A percentile compares a stretch with the other conserved stretches of the same genome.
phyloP scores from a whole-genome alignment of 129 eudicot genomes.

The Arctium lappa region DNA sequence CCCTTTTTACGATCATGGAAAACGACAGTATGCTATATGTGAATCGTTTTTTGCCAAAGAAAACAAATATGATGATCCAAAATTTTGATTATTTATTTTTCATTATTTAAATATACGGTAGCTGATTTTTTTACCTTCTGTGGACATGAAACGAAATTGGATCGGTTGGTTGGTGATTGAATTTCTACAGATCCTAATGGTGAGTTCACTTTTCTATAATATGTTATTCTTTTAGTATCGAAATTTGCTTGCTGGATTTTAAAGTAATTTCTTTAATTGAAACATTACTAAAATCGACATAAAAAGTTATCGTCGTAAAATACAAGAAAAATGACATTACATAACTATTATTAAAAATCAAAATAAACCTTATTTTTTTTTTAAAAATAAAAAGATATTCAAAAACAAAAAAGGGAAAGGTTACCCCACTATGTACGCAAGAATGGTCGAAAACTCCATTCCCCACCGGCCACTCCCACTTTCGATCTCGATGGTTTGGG shows the following conservation, averaged over 20 bases:
- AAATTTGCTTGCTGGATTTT: conserved; percentile 1
- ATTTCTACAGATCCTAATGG: conserved; percentile 39
- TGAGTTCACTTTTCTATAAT: conserved; percentile 6
- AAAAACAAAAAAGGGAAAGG: not conserved
- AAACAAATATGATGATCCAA: not conserved
- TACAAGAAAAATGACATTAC: not conserved
- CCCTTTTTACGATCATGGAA: not conserved
- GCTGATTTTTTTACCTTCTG: not conserved
- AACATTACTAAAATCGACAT: not conserved
- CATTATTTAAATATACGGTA: not conserved
- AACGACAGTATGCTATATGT: not conserved
- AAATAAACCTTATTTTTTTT: not conserved
- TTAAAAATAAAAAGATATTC: not conserved
- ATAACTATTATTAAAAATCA: not conserved
- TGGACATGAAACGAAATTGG: conserved; percentile 15
- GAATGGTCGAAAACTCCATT: conserved; percentile 17
- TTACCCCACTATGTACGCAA: conserved; percentile 15
- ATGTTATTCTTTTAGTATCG: not conserved
- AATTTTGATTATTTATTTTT: not conserved
- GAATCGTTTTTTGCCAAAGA: not conserved
- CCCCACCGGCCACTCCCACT: conserved; percentile 23
- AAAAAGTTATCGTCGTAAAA: not conserved
- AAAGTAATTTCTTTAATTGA: conserved; percentile 7
- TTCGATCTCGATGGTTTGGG: conserved; percentile 3
- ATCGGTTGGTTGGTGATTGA: not conserved